Conservation (phyloP, 2,329 filamentous ascomycete species). For the Talaromyces verruculosus region DNA sequence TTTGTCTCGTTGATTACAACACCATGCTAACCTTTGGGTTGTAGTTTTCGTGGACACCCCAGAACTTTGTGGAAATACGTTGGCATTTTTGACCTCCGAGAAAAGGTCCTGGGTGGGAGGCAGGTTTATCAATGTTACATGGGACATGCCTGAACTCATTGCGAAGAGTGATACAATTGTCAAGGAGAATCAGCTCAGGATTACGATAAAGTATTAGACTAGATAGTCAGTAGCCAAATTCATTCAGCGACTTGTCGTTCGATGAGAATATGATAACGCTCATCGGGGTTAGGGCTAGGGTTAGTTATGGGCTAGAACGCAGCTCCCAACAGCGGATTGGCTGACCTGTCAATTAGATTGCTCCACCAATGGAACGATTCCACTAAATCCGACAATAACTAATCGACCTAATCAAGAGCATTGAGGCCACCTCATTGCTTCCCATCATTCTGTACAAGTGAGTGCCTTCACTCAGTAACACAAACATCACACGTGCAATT, state of each 20-base stretch:
- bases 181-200: conserved; percentile 42
- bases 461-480: not conserved
- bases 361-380: conserved; percentile 4
- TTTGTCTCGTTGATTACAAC: conserved; percentile 27
- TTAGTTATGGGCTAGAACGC: not conserved
- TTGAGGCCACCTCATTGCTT: conserved; percentile 10
- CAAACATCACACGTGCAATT: not conserved
- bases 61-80: conserved; percentile 29
- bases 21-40: conserved; percentile 25
- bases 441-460: not conserved
- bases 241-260: not conserved
- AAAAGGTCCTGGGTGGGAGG: conserved; percentile 29
- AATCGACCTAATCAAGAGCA: not conserved
- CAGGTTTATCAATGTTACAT: conserved; percentile 25
- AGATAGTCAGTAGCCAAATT: not conserved
- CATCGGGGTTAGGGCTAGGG: not conserved
- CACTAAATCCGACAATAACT: not conserved
- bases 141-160: conserved; percentile 26
- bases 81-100: conserved; percentile 27
- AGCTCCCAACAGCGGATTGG: not conserved
- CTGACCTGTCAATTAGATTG: not conserved
- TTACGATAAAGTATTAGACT: conserved; percentile 26
- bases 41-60: conserved; percentile 30
- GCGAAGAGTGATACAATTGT: conserved; percentile 25
- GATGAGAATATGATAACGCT: not conserved